These are phyloP conservation scores for Chlamydomonas eustigma DNA, from an alignment of 139 green algal species.

Conservation along the genomic window DNA sequence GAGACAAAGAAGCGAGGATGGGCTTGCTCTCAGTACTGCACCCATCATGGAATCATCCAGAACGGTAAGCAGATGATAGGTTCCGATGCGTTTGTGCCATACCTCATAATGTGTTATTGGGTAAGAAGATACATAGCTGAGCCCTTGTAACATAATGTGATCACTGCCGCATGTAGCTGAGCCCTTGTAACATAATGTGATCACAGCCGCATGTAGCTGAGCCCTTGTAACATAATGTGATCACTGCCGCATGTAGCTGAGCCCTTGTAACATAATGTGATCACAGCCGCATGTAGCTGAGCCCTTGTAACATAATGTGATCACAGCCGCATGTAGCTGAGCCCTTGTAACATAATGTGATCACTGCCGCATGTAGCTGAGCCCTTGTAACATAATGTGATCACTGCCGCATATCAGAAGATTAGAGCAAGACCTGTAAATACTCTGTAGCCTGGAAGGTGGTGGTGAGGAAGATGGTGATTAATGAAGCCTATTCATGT, in stretches of 20 bases:
- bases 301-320: no score
- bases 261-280: no score
- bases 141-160: not conserved
- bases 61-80: not conserved
- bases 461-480: not conserved
- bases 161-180: not conserved
- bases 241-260: no score
- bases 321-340: not conserved
- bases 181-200: no score
- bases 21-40: not conserved
- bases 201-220: no score
- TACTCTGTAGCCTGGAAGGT: no score
- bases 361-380: not conserved
- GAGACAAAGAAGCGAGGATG: not conserved
- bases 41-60: not conserved
- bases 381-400: no score
- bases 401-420: no score
- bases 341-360: not conserved
- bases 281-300: no score
- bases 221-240: no score
- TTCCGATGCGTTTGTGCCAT: not conserved
- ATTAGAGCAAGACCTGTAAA: no score
- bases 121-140: not conserved
- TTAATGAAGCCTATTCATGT: not conserved
- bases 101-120: not conserved